Evolutionary conservation across 164 flowering plant genomes (phyloP), one percentile per base, ranked within the genome.

Genomic region (Vitis riparia): DNA sequence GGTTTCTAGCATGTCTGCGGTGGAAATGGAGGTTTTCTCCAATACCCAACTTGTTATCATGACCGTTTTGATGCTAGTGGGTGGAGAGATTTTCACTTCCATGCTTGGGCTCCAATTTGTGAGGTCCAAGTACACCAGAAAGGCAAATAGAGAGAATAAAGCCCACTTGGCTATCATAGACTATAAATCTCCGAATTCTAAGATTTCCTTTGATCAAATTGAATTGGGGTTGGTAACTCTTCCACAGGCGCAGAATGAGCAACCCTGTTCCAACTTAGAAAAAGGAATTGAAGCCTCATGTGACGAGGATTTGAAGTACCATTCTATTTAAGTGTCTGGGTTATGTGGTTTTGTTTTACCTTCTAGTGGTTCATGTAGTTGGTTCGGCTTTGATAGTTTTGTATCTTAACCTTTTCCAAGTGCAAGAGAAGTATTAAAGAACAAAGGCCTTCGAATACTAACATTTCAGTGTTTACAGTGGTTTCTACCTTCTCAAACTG

Each of bases 21-120:
- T 94, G 1, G 94, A 94, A 71, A 94, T 94, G 90, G 98, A 94
- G 82, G 84, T 82, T 63, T 94, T 90, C 73, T 88, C 97, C 11
- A 81, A 85, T 65, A 8, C 76, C 73, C 97, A 94, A 59, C 96
- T 90, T 44, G 27, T 88, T 1, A n/a, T 89, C 17, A 15, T 94
- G 27, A 88, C 88, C 55, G n/a, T 85, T 47, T 63, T 94, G 15
- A 94, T 92, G 94, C 68, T 92, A 1, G 0, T 80, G 0, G 97
- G 97, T 11, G 97, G 97, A 0, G 98, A 94, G 57, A 88, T 90
- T 55, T 92, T 92, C 78, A 68, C 64, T 49, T 94, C 92, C 63
- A 23, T 85, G 73, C 74, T 88, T 49, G 84, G 75, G 4, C 84
- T 88, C 69, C 81, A 59, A 4, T 51, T 88, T 0, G 27, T 5